A percentile compares a stretch with the other conserved stretches of the same genome.
phyloP scores from a whole-genome alignment of 2,329 filamentous ascomycete genomes.

The Pseudocercospora musae region DNA sequence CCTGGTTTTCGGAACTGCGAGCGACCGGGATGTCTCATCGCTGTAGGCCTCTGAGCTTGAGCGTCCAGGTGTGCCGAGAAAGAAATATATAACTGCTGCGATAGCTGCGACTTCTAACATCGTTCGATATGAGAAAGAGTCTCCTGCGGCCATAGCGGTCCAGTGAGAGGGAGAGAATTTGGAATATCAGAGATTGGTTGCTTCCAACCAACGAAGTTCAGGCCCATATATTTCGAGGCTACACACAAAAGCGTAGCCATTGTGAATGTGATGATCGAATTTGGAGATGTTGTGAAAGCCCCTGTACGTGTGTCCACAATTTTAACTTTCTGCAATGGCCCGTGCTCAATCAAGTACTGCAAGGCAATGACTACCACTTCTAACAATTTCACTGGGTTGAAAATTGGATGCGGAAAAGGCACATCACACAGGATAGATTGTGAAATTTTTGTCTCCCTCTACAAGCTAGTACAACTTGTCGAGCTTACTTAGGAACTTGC shows the following conservation, averaged over 20 bases:
- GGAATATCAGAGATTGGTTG: not conserved
- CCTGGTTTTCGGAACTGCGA: constrained; percentile 12
- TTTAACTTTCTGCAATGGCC: not conserved
- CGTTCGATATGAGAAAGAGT: constrained; percentile 29
- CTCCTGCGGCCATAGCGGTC: constrained; percentile 3
- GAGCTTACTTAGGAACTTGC: constrained; percentile 15
- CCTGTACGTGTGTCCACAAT: not conserved
- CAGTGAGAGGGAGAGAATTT: not conserved
- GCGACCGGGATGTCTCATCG: constrained; percentile 1
- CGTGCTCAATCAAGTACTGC: not conserved
- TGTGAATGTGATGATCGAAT: not conserved
- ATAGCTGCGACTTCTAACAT: constrained; percentile 33
- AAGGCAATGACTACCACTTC: not conserved
- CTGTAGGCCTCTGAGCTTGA: not conserved
- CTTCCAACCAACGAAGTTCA: not conserved
- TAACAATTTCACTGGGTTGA: not conserved
- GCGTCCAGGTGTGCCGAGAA: constrained; percentile 33
- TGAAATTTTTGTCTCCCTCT: not conserved
- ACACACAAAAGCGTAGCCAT: not conserved
- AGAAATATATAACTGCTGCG: constrained; percentile 32
- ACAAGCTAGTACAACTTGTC: constrained; percentile 17
- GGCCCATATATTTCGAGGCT: not conserved
- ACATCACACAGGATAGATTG: too few species aligned
- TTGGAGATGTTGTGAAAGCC: not conserved
- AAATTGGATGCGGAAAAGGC: not conserved